These are phyloP conservation scores for Raphanus sativus DNA, from an alignment of 345 rosid species.

Conservation along the genomic window DNA sequence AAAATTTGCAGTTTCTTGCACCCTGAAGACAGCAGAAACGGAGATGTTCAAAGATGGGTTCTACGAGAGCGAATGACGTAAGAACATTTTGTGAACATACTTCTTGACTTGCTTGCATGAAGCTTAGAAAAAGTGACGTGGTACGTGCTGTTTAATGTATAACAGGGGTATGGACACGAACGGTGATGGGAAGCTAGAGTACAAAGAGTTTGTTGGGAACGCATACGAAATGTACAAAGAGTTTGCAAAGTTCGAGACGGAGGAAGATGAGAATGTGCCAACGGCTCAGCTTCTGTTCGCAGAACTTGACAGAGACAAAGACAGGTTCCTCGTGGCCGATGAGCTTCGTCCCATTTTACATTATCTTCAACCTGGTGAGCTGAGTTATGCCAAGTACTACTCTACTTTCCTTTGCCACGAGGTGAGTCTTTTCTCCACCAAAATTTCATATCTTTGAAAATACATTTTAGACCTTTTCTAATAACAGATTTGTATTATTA, in stretches of 20 bases:
- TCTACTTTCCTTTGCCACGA: conserved; percentile 48
- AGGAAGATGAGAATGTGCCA: conserved; percentile 27
- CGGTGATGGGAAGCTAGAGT: conserved; percentile 52
- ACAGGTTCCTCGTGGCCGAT: conserved; percentile 50
- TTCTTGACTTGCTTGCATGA: not conserved
- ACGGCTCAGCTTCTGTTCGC: conserved; percentile 50
- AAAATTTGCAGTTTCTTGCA: conserved; percentile 60
- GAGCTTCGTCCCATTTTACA: conserved; percentile 60
- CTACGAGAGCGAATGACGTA: conserved; percentile 52
- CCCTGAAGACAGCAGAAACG: conserved; percentile 56
- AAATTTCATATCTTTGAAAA: not conserved
- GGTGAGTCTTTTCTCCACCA: conserved; percentile 39
- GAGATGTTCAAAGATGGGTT: conserved; percentile 56
- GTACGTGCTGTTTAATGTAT: not conserved
- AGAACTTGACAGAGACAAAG: conserved; percentile 55
- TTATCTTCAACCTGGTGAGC: conserved; percentile 66
- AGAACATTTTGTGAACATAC: conserved; percentile 37
- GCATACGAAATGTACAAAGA: conserved; percentile 51
- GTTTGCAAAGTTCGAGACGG: conserved; percentile 48
- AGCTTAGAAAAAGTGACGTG: not conserved
- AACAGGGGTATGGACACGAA: conserved; percentile 60
- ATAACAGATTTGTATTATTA: not conserved
- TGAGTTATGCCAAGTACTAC: conserved; percentile 56
- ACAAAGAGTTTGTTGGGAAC: conserved; percentile 45
- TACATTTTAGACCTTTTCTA: not conserved